phyloP scores from a whole-genome alignment of 805 yeast genomes.

The Kuraishia molischiana region DNA sequence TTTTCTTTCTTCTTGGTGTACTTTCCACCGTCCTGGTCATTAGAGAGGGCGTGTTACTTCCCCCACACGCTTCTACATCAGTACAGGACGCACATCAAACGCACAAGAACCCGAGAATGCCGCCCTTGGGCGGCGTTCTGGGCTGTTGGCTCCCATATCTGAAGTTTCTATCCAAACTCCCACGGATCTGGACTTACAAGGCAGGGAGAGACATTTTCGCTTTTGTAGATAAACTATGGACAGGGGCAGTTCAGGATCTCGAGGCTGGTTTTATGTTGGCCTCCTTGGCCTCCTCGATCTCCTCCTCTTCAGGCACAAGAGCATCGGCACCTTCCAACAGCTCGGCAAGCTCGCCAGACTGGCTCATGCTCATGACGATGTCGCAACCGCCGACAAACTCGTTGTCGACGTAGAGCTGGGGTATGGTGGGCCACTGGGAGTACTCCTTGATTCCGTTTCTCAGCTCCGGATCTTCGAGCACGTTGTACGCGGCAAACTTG shows the following conservation, averaged over 20 bases:
- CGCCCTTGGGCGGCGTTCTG: too few species aligned
- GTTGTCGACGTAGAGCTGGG: slow-evolving; percentile 83
- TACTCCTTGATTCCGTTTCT: slow-evolving; percentile 94
- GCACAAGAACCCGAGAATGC: too few species aligned
- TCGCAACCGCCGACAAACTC: slow-evolving; percentile 98
- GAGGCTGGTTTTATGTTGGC: slow-evolving; percentile 2
- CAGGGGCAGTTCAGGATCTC: too few species aligned
- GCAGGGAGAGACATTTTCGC: too few species aligned
- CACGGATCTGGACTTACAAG: too few species aligned
- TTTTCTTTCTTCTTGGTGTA: background rate
- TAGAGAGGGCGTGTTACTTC: background rate
- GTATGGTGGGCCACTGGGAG: slow-evolving; percentile 97
- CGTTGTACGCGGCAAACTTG: slow-evolving; percentile 96
- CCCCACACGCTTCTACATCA: background rate
- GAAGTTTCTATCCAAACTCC: too few species aligned
- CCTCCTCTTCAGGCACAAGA: slow-evolving; percentile 71
- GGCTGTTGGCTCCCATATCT: too few species aligned
- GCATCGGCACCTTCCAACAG: slow-evolving; percentile 72
- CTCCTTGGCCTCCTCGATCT: slow-evolving; percentile 8
- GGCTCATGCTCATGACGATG: slow-evolving; percentile 85
- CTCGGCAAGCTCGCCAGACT: slow-evolving; percentile 81
- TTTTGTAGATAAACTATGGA: too few species aligned
- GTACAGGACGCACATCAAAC: background rate
- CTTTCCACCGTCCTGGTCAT: background rate
- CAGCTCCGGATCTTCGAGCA: slow-evolving; percentile 86